Evolutionary conservation across 2,329 filamentous ascomycete species (phyloP), one percentile per base, ranked within the genome.

Genomic region (Xylaria arbuscula): DNA sequence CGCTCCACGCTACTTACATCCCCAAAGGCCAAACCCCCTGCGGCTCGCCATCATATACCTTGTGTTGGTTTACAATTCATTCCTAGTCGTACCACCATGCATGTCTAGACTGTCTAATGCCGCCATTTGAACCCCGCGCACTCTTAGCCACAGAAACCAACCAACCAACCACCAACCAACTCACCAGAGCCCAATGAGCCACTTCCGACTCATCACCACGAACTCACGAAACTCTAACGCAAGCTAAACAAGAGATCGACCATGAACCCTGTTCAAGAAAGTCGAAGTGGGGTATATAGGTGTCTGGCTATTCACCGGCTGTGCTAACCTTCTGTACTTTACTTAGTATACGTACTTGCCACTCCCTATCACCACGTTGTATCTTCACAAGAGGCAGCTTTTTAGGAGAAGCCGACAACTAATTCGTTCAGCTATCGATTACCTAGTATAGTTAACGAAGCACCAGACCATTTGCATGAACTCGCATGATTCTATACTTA

Each of bases 51-150:
- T 45, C 28, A 22, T 15, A 34, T 56, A 56, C 28, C 28, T 28
- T 34, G 24, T 28, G 38, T 36, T 32, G 32, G 38, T 19, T 54
- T 54, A 9, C 7, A n/a, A 17, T 45, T 15, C n/a, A 32, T 57
- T 45, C 55, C 40, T 17, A n/a, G 7, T 17, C 3, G 40, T 45
- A 19, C 50, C 6, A 53, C 13, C 13, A 2, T 13, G 28, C 11
- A 15, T 8, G 38, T 38, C 54, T 36, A 22, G 54, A 45, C 22
- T 55, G 22, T 55, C 22, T 50, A 17, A 56, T 60, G 64, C 67
- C 66, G 67, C 64, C 38, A 66, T 72, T 68, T 60, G 71, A 70
- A 72, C 72, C 72, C 72, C 72, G 67, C 73, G 66, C 70, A 69
- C 72, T 71, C 28, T 5, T 28, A 28, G 3, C 28, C 28, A 28